Percentiles rank a stretch among this genome's conserved stretches.
These are phyloP conservation scores for Hypoxylon crocopeplum DNA, from an alignment of 495 filamentous ascomycete genomes.

Conservation along the genomic window DNA sequence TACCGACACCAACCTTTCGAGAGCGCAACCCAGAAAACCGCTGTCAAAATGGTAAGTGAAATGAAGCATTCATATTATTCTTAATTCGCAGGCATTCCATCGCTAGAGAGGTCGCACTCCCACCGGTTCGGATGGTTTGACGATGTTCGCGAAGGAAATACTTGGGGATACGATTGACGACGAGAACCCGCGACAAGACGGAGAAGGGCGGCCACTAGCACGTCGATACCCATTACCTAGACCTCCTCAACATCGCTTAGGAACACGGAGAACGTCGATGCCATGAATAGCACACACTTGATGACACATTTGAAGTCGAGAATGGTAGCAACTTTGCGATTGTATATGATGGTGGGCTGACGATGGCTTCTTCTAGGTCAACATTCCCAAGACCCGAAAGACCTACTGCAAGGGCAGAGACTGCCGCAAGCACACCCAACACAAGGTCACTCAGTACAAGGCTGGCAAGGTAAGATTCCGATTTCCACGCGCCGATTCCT, in stretches of 20 bases:
- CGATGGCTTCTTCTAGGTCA: constrained; percentile 64
- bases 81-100: constrained; percentile 3
- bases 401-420: constrained; percentile 87
- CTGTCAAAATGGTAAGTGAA: constrained; percentile 39
- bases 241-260: no score
- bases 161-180: background rate
- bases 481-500: background rate
- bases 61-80: constrained; percentile 6
- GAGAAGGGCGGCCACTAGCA: background rate
- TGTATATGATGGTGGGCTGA: constrained; percentile 41
- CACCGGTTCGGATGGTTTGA: background rate
- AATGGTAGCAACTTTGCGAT: constrained; percentile 1
- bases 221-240: background rate
- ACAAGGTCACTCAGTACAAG: constrained; percentile 81
- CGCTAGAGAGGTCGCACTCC: background rate
- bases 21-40: constrained; percentile 19
- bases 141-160: constrained; percentile 6
- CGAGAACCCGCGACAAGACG: constrained; percentile 11
- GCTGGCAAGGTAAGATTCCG: constrained; percentile 71
- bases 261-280: no score
- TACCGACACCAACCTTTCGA: constrained; percentile 29
- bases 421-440: constrained; percentile 91
- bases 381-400: constrained; percentile 82
- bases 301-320: background rate
- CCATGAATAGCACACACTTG: background rate